Conservation (phyloP, 306 rosid genomes). For the cucumber (Cucumis sativus) region Cucumber_9930_V3 NC_026656.2:24038501-24039000, state of each 20-base stretch:
- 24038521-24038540: background rate
- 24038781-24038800: no score
- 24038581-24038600: background rate
- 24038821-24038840: slow-evolving; percentile 10
- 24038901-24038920: slow-evolving; percentile 20
- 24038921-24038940: slow-evolving; percentile 36
- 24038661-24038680: slow-evolving; percentile 9
- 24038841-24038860: slow-evolving; percentile 48
- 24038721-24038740: no score
- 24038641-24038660: slow-evolving; percentile 34
- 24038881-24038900: slow-evolving; percentile 21
- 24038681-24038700: no score
- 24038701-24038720: no score
- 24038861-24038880: slow-evolving; percentile 36
- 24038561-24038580: background rate
- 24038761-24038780: no score
- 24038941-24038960: slow-evolving; percentile 29
- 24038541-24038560: background rate
- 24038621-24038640: slow-evolving; percentile 37
- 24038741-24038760: no score
- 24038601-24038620: slow-evolving; percentile 18
- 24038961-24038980: background rate
- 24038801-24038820: no score
- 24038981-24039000: slow-evolving; percentile 19
- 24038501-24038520: background rate